A percentile compares a stretch with the other conserved stretches of the same genome.
These are phyloP conservation scores for Ceraceosorus guamensis DNA, from an alignment of 1,284 basidiomycete species.

Conservation along the genomic window DNA sequence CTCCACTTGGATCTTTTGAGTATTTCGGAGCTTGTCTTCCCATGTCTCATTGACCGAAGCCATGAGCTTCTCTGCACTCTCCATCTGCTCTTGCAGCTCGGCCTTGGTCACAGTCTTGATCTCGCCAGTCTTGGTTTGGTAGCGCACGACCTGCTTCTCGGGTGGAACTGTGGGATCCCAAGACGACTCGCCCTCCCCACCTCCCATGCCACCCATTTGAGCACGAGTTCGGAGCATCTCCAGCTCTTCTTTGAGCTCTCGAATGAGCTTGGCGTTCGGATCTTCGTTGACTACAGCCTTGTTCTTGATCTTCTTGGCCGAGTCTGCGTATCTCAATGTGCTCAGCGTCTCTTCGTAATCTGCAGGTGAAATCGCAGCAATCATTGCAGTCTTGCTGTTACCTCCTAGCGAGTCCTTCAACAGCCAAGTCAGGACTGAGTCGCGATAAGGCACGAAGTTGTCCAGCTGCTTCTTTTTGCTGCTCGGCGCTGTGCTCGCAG, in stretches of 20 bases:
- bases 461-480: slow-evolving; percentile 33
- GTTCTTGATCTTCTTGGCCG: slow-evolving; percentile 99
- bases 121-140: slow-evolving; percentile 83
- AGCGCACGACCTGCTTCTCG: slow-evolving; percentile 90
- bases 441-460: slow-evolving; percentile 41
- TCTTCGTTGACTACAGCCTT: slow-evolving; percentile 98
- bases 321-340: slow-evolving; percentile 87
- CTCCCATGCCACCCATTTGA: slow-evolving; percentile 14
- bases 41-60: slow-evolving; percentile 90
- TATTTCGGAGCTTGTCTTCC: slow-evolving; percentile 89
- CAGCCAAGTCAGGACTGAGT: slow-evolving; percentile 50
- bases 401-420: slow-evolving; percentile 44
- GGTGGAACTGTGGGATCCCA: slow-evolving; percentile 85
- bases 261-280: slow-evolving; percentile 94
- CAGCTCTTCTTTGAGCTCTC: slow-evolving; percentile 95
- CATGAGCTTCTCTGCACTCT: slow-evolving; percentile 95
- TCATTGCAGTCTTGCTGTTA: slow-evolving; percentile 53
- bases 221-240: slow-evolving; percentile 53
- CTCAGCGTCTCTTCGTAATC: slow-evolving; percentile 97
- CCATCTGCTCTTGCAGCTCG: slow-evolving; percentile 91
- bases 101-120: slow-evolving; percentile 94
- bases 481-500: slow-evolving; percentile 22
- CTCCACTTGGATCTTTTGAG: slow-evolving; percentile 90
- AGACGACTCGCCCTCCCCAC: slow-evolving; percentile 58
- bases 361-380: slow-evolving; percentile 92